Evolutionary conservation across 352 stramenopile genomes (phyloP), one percentile per base, ranked within the genome.

Genomic region (Phytophthora crassamura): DNA sequence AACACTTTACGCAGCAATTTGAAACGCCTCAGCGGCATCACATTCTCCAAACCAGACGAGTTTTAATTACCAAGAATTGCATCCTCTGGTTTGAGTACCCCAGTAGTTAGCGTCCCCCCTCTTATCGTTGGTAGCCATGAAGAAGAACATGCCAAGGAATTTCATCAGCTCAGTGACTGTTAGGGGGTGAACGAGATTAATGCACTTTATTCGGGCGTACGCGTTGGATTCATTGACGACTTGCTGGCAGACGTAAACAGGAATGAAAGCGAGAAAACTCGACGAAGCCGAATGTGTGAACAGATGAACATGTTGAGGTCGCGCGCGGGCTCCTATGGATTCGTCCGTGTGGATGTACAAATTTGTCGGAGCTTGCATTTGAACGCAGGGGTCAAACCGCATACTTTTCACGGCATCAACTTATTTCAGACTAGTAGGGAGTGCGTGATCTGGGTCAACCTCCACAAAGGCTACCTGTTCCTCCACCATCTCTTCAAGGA

Each of bases 91-190:
- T 77, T n/a, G 59, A 1, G 2, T 49, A 5, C 50, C 64, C 59
- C 69, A 77, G 60, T 75, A 70, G 59, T 70, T 67, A 10, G 67
- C 49, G 16, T 62, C 54, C 33, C 65, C 60, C 5, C 67, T 51
- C 18, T 72, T 77, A 36, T 73, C 38, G 1, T 54, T 58, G 4
- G 67, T 16, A 2, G 30, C 36, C 55, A 72, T 74, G 41, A 59
- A 78, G 30, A 61, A 78, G 6, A 74, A 12, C 16, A 78, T 60
- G 39, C 51, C 69, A 41, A 78, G 15, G 22, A 78, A 78, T 42
- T 45, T 59, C 64, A 74, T 64, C 8, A 78, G 32, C 42, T 78
- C 60, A 12, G 46, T 18, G 2, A 74, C 41, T 50, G 69, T 69
- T 4, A 69, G 12, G 0, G 54, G 16, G 10, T 38, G 38, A 30